Base-by-base conservation (phyloP, 2,329 filamentous ascomycete genomes). In the Amylocarpus encephaloides region DNA sequence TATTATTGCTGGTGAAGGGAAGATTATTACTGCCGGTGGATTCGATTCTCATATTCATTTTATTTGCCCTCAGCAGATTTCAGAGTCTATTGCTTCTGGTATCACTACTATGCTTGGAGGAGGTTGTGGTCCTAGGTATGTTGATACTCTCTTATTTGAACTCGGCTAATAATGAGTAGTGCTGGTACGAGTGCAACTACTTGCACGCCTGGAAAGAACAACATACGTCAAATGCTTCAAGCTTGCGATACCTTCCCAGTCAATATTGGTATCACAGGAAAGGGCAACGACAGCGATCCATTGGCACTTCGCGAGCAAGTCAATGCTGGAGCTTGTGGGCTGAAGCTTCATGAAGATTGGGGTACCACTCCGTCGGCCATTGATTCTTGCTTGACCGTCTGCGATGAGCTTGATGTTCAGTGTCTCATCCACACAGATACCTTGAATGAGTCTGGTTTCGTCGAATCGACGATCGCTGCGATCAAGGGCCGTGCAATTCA, bases 331-430 rank as follows among this genome's bases (percentile, higher is more conserved):
- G 91, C 86, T 1, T 92, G 88, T 60, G 92, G 92, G 6, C 77
- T 97, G 53, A 97, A 97, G 68, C 75, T 97, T 6, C 92, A 97
- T 68, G 92, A 97, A 70, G 92, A 97, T 68, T 97, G 92, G 92
- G 92, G 92, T 47, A 83, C 79, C 18, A 96, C 92, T 1, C 92
- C 92, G 0, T 86, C 88, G 1, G 90, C 89, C 18, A 97, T 97
- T 63, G 91, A 97, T 67, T 77, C 85, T 1, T 96, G 92, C 63
- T 77, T 95, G 10, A 72, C 72, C 1, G 86, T 96, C 39, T 96
- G 91, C 67, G 92, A 97, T 62, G 86, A 95, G 65, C 80, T 88
- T 49, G 92, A 97, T 64, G 81, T 97, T 22, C 92, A 97, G 68
- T 94, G 88, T 58, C 80, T 95, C 57, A 94, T 97, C 61, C 92